Evolutionary conservation across 2,329 filamentous ascomycete species (phyloP).

Genomic region (Fusarium subtropicale): DNA sequence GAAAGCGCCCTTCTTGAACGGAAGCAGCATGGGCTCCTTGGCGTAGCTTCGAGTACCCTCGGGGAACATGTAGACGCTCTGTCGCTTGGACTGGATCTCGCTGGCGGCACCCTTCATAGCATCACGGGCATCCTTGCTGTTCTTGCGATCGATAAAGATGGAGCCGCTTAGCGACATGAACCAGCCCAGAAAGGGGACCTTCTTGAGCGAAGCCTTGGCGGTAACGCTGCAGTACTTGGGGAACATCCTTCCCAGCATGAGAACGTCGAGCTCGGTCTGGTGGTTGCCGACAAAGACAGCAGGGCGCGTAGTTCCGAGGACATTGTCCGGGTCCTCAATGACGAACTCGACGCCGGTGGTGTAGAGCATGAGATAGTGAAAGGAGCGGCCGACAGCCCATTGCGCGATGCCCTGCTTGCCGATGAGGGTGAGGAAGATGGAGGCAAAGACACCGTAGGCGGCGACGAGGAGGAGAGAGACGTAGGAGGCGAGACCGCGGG

Average conservation of each 20-base stretch:
- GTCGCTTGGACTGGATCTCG: constrained; percentile 78
- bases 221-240: constrained; percentile 93
- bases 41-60: constrained; percentile 95
- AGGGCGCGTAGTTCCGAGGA: constrained; percentile 75
- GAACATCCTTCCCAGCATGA: constrained; percentile 90
- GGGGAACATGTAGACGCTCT: constrained; percentile 88
- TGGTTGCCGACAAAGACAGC: constrained; percentile 95
- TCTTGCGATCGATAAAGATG: constrained; percentile 94
- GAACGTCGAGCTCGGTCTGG: constrained; percentile 94
- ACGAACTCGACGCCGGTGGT: constrained; percentile 83
- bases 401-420: constrained; percentile 83
- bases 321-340: constrained; percentile 73
- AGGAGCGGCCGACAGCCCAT: constrained; percentile 83
- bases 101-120: constrained; percentile 86
- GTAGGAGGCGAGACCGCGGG: constrained; percentile 75
- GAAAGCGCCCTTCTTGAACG: constrained; percentile 99
- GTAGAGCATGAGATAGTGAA: constrained; percentile 81
- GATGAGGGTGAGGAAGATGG: constrained; percentile 74
- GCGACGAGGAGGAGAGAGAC: constrained; percentile 70
- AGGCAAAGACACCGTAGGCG: constrained; percentile 79
- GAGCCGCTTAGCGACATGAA: constrained; percentile 91
- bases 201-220: constrained; percentile 86
- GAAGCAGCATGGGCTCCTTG: constrained; percentile 81
- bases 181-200: constrained; percentile 88
- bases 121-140: constrained; percentile 81